Evolutionary conservation across 306 rosid genomes (phyloP).

Genomic region (Cucurbita moschata): DNA sequence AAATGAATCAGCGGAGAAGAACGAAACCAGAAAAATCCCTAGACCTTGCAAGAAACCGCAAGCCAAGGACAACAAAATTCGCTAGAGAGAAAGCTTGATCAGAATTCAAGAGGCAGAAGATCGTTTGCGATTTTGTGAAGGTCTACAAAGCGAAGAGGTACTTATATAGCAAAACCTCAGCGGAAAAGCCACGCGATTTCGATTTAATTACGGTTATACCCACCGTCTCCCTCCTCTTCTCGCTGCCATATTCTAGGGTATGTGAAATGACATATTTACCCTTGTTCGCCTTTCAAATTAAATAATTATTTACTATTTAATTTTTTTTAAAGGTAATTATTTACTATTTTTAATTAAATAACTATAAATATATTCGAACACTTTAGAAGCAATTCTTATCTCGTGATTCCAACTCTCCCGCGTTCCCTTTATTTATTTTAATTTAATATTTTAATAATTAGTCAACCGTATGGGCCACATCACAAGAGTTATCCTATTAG

Average conservation of each 20-base stretch:
- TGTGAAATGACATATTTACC: neutral
- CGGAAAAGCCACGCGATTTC: conserved; percentile 5
- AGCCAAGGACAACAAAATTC: neutral
- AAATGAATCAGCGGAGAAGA: neutral
- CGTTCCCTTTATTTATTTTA: neutral
- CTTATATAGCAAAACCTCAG: neutral
- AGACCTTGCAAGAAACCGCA: neutral
- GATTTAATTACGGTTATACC: neutral
- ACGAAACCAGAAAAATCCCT: neutral
- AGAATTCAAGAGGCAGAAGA: neutral
- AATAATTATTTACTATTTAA: no score
- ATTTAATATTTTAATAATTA: no score
- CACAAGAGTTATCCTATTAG: neutral
- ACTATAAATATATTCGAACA: no score
- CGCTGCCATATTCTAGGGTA: neutral
- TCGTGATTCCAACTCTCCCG: neutral
- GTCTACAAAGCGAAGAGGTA: neutral
- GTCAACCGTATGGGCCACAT: neutral
- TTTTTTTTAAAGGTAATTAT: no score
- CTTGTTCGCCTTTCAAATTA: neutral
- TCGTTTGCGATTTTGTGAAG: neutral
- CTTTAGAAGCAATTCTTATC: neutral
- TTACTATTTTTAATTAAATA: no score
- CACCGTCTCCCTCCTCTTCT: neutral
- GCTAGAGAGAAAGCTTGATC: neutral